These are phyloP conservation scores for Zygosaccharomyces pseudobailii DNA, from an alignment of 1,139 yeast genomes.

Conservation along the genomic window DNA sequence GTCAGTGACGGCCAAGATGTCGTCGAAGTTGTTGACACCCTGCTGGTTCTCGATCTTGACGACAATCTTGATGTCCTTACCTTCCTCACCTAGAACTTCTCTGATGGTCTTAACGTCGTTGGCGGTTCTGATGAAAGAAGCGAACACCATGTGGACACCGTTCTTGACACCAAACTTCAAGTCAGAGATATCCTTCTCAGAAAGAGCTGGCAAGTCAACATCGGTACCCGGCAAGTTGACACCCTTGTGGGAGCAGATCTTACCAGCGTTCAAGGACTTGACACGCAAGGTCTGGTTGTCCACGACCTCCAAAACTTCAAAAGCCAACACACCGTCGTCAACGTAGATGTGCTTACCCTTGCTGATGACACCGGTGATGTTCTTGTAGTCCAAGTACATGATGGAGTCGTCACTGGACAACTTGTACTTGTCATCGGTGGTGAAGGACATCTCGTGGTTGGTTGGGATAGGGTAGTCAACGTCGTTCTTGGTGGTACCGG, in stretches of 20 bases:
- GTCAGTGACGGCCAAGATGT: conserved; percentile 87
- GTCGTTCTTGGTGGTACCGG: conserved; percentile 83
- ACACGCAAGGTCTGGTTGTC: conserved; percentile 82
- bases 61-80: conserved; percentile 91
- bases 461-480: conserved; percentile 78
- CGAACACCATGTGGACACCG: conserved; percentile 96
- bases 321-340: conserved; percentile 97
- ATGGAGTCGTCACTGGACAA: conserved; percentile 66
- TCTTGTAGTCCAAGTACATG: conserved; percentile 91
- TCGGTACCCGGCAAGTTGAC: conserved; percentile 98
- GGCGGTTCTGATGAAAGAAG: conserved; percentile 95
- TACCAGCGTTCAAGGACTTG: conserved; percentile 88
- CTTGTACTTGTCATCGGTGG: conserved; percentile 82
- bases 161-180: conserved; percentile 93
- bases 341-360: conserved; percentile 85
- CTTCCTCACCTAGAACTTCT: conserved; percentile 93
- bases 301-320: conserved; percentile 78
- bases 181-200: conserved; percentile 93
- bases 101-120: conserved; percentile 86
- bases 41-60: conserved; percentile 98
- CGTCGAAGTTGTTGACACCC: conserved; percentile 99
- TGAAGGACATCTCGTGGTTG: conserved; percentile 85
- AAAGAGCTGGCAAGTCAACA: conserved; percentile 95
- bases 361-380: conserved; percentile 89
- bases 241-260: conserved; percentile 96